phyloP scores from a whole-genome alignment of 257 asterid species.

The Rubia yunnanensis region DNA sequence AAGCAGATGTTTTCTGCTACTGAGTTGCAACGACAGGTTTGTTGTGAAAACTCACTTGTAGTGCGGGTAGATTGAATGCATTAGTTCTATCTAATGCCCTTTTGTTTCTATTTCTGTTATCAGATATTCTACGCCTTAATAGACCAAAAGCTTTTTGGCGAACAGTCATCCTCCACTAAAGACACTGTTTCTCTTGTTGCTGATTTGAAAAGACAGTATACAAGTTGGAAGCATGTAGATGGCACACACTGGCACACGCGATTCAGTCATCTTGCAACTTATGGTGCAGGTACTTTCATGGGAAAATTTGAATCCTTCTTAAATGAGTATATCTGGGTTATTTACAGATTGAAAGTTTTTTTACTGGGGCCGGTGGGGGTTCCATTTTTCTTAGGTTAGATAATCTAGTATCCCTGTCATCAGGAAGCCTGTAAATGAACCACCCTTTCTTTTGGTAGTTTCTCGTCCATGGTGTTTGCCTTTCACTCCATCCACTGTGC shows the following conservation, averaged over 20 bases:
- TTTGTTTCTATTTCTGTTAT: slow-evolving; percentile 9
- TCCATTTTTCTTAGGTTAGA: no score
- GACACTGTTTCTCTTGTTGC: slow-evolving; percentile 53
- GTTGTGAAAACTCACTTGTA: slow-evolving; percentile 13
- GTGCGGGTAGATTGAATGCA: slow-evolving; percentile 2
- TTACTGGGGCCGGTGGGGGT: no score
- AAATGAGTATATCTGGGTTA: background rate
- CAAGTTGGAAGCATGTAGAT: slow-evolving; percentile 76
- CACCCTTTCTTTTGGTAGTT: no score
- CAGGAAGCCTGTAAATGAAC: no score
- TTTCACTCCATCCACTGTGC: no score
- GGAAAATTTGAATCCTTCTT: background rate
- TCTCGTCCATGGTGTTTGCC: no score
- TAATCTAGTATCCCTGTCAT: no score
- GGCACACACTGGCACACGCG: slow-evolving; percentile 95
- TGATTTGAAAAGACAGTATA: slow-evolving; percentile 70
- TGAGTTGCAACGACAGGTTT: slow-evolving; percentile 93
- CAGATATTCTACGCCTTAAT: slow-evolving; percentile 81
- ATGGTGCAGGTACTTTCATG: slow-evolving; percentile 74
- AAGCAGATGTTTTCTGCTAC: slow-evolving; percentile 87
- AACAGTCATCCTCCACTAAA: slow-evolving; percentile 38
- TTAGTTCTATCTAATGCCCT: background rate
- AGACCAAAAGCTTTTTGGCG: slow-evolving; percentile 70
- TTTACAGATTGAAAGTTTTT: no score
- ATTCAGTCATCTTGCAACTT: slow-evolving; percentile 78